phyloP scores from a whole-genome alignment of 2,329 filamentous ascomycete species.

The Exophiala calicioides region DNA sequence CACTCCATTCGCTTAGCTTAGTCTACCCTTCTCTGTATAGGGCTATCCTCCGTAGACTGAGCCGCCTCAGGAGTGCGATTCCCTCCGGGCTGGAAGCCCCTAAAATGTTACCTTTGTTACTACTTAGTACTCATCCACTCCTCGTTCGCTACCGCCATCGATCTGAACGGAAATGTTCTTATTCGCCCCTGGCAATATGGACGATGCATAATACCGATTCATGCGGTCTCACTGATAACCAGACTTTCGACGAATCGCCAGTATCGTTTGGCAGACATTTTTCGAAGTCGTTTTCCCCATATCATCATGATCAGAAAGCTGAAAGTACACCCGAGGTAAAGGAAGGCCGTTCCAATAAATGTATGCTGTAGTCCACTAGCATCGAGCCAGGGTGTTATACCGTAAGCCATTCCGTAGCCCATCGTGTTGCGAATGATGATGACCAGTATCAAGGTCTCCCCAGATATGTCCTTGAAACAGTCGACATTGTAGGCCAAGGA shows the following conservation, averaged over 20 bases:
- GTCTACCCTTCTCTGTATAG: too few species aligned
- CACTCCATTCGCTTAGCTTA: too few species aligned
- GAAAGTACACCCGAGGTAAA: background rate
- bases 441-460: slow-evolving; percentile 53
- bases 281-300: background rate
- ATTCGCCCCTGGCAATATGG: too few species aligned
- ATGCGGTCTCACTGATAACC: too few species aligned
- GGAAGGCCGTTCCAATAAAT: background rate
- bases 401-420: slow-evolving; percentile 35
- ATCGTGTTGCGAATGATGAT: slow-evolving; percentile 55
- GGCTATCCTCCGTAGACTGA: too few species aligned
- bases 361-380: background rate
- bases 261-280: background rate
- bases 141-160: too few species aligned
- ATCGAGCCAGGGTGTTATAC: slow-evolving; percentile 9
- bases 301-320: background rate
- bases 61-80: too few species aligned
- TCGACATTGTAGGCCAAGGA: slow-evolving; percentile 52
- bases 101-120: too few species aligned
- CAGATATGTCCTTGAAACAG: slow-evolving; percentile 51
- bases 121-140: too few species aligned
- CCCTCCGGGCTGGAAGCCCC: too few species aligned
- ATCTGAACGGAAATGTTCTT: too few species aligned
- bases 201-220: too few species aligned
- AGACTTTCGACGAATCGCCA: background rate